Evolutionary conservation across 208 protist genomes (phyloP), one percentile per base, ranked within the genome.

Genomic region (Wallacemonas sp.): DNA sequence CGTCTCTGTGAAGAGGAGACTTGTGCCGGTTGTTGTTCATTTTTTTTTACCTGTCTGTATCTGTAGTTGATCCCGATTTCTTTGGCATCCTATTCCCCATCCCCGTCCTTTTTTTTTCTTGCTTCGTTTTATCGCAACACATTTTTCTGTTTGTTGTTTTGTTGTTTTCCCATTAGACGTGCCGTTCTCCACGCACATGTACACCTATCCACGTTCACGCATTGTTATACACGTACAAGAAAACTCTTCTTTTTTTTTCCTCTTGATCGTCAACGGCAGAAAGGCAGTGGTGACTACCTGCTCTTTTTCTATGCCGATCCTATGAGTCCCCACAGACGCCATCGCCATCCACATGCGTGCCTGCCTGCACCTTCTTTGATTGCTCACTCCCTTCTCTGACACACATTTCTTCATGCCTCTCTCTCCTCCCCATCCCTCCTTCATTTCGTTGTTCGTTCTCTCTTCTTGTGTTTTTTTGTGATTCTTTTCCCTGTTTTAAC

Each of bases 331-430:
- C n/a, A n/a, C n/a, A n/a, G n/a, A n/a, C n/a, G n/a, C n/a, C n/a
- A n/a, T n/a, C n/a, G n/a, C n/a, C n/a, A n/a, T n/a, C n/a, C n/a
- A n/a, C n/a, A n/a, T n/a, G n/a, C n/a, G n/a, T n/a, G n/a, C n/a
- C n/a, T n/a, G n/a, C n/a, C n/a, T n/a, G n/a, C n/a, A n/a, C n/a
- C n/a, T n/a, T n/a, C n/a, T n/a, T n/a, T n/a, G n/a, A 19, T 48
- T 11, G 47, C 16, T 49, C 60, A 19, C 49, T 44, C 4, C 47
- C 29, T 29, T 61, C 30, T 58, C 56, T 62, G 32, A 60, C 61
- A 12, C n/a, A 5, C 21, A 32, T 41, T 14, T 32, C 17, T 36
- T 66, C 36, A 41, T 41, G 36, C 36, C 36, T 41, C 36, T 41
- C 36, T 41, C 6, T 14, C 14, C 36, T 41, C 6, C 36, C 14